Evolutionary conservation across 306 rosid species (phyloP).

Genomic region (Malus asiatica): DNA sequence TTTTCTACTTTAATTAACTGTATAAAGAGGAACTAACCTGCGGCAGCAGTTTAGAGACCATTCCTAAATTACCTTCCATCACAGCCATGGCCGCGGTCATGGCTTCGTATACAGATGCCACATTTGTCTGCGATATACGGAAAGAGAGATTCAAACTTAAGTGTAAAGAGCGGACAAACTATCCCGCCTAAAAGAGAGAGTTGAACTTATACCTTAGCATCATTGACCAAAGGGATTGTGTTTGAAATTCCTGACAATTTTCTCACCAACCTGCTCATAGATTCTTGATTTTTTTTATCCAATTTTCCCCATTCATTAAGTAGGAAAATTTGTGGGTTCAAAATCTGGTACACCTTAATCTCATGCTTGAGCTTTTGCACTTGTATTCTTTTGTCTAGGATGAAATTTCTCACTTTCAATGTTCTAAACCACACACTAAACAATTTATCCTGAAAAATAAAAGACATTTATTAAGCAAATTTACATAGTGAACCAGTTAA

Average conservation of each 20-base stretch:
- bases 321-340: conserved; percentile 43
- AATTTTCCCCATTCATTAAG: conserved; percentile 54
- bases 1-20: background rate
- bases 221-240: conserved; percentile 38
- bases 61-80: conserved; percentile 35
- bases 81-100: conserved; percentile 34
- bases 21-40: conserved; percentile 32
- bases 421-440: conserved; percentile 45
- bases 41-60: conserved; percentile 23
- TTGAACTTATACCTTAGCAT: conserved; percentile 34
- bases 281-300: conserved; percentile 57
- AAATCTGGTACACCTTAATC: conserved; percentile 40
- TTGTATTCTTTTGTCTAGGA: conserved; percentile 37
- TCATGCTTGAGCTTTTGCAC: conserved; percentile 32
- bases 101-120: conserved; percentile 34
- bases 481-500: background rate
- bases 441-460: conserved; percentile 38
- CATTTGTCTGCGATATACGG: conserved; percentile 33
- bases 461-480: too few species aligned
- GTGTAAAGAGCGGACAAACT: background rate
- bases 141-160: background rate
- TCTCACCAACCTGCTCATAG: conserved; percentile 34
- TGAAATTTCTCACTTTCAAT: conserved; percentile 36
- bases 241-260: conserved; percentile 45
- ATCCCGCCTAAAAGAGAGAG: too few species aligned